phyloP scores from a whole-genome alignment of 2,329 filamentous ascomycete genomes.

The Fusarium sarcochroum region DNA sequence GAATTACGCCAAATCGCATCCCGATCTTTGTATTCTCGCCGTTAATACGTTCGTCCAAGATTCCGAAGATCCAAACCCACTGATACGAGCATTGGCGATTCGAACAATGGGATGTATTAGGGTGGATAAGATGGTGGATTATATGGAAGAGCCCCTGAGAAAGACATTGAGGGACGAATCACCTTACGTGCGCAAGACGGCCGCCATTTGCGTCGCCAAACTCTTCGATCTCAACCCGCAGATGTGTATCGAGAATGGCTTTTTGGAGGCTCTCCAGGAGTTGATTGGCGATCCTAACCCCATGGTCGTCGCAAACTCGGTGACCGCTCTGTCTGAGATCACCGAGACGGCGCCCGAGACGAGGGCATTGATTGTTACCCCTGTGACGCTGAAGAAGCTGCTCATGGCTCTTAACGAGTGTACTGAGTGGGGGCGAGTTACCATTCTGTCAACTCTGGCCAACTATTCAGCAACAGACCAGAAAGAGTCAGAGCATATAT shows the following conservation, averaged over 20 bases:
- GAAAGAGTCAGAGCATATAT: conserved; percentile 98
- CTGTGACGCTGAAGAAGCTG: conserved; percentile 91
- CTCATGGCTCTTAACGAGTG: conserved; percentile 97
- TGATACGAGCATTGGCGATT: conserved; percentile 94
- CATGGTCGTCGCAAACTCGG: conserved; percentile 98
- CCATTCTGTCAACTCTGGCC: conserved; percentile 89
- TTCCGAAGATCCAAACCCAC: conserved; percentile 96
- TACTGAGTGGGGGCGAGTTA: conserved; percentile 97
- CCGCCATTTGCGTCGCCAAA: conserved; percentile 97
- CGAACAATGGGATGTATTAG: conserved; percentile 98
- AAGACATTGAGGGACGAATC: conserved; percentile 98
- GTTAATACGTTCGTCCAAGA: conserved; percentile 99
- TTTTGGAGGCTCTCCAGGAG: conserved; percentile 93
- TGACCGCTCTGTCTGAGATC: conserved; percentile 94
- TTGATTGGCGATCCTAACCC: conserved; percentile 97
- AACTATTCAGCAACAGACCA: conserved; percentile 89
- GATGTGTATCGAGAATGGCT: conserved; percentile 97
- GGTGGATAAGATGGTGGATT: conserved; percentile 99
- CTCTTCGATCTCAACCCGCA: conserved; percentile 93
- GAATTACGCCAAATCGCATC: conserved; percentile 99
- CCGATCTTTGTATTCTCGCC: conserved; percentile 96
- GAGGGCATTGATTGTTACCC: conserved; percentile 84
- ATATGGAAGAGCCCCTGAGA: conserved; percentile 97
- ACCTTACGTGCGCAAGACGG: conserved; percentile 97
- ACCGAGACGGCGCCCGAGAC: conserved; percentile 92